Conservation (phyloP, 768 basidiomycete genomes). For the Porpolomopsis calyptriformis region DNA sequence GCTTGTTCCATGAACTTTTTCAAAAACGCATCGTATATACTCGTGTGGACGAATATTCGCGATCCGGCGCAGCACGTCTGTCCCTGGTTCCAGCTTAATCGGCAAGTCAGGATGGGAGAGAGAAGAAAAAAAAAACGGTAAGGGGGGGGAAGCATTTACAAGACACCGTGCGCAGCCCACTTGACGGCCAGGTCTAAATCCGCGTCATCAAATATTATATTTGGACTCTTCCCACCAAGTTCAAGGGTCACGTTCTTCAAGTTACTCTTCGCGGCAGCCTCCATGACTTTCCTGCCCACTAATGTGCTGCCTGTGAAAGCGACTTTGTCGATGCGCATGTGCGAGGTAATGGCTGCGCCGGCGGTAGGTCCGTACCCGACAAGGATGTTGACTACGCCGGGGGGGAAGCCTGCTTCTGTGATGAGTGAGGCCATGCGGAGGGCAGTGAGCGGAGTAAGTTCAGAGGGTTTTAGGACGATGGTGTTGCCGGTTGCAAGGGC, state of each 20-base stretch:
- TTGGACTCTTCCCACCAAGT: slow-evolving; percentile 68
- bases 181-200: slow-evolving; percentile 61
- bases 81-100: slow-evolving; percentile 50
- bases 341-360: slow-evolving; percentile 51
- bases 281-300: slow-evolving; percentile 69
- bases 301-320: slow-evolving; percentile 83
- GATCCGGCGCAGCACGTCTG: slow-evolving; percentile 81
- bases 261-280: slow-evolving; percentile 71
- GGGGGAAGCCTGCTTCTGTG: slow-evolving; percentile 59
- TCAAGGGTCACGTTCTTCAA: slow-evolving; percentile 79
- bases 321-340: slow-evolving; percentile 54
- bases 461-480: slow-evolving; percentile 71
- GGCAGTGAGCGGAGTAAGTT: slow-evolving; percentile 59
- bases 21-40: slow-evolving; percentile 73
- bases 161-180: slow-evolving; percentile 66
- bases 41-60: slow-evolving; percentile 71
- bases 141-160: slow-evolving; percentile 33
- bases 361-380: slow-evolving; percentile 52
- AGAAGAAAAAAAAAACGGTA: neutral
- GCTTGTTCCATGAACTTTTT: slow-evolving; percentile 45
- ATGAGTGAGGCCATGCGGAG: slow-evolving; percentile 40
- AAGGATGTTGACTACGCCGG: slow-evolving; percentile 61
- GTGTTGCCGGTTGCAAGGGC: slow-evolving; percentile 77
- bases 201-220: slow-evolving; percentile 64
- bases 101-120: neutral